Percentiles rank a stretch among this genome's conserved stretches.
Conservation (phyloP, 345 rosid genomes). For the Sisymbrium irio region DNA sequence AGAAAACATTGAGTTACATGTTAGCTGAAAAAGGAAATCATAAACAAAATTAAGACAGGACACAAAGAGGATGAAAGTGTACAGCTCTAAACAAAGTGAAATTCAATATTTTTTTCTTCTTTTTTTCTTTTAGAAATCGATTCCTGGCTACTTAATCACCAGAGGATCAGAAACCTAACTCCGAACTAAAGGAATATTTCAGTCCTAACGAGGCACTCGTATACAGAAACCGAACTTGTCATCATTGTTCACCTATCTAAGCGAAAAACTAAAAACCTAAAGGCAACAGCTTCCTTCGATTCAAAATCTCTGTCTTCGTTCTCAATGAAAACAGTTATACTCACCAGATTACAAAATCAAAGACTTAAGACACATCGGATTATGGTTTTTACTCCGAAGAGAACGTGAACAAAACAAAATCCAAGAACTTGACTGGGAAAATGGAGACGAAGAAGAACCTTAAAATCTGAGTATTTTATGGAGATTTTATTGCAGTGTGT, state of each 20-base stretch:
- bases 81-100: background rate
- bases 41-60: background rate
- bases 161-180: background rate
- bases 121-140: background rate
- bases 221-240: slow-evolving; percentile 1
- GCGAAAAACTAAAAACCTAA: background rate
- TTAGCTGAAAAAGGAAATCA: background rate
- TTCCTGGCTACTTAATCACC: background rate
- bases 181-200: background rate
- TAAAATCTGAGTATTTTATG: background rate
- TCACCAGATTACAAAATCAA: background rate
- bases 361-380: background rate
- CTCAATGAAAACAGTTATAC: background rate
- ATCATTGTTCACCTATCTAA: background rate
- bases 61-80: background rate
- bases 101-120: background rate
- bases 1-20: background rate
- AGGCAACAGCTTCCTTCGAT: too few species aligned
- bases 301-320: too few species aligned
- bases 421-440: background rate
- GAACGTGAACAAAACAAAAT: background rate
- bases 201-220: background rate
- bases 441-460: slow-evolving; percentile 16
- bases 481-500: slow-evolving; percentile 6
- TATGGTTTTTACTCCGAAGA: background rate